Conservation (phyloP, 805 yeast genomes). For the Candida multigemmis region DNA sequence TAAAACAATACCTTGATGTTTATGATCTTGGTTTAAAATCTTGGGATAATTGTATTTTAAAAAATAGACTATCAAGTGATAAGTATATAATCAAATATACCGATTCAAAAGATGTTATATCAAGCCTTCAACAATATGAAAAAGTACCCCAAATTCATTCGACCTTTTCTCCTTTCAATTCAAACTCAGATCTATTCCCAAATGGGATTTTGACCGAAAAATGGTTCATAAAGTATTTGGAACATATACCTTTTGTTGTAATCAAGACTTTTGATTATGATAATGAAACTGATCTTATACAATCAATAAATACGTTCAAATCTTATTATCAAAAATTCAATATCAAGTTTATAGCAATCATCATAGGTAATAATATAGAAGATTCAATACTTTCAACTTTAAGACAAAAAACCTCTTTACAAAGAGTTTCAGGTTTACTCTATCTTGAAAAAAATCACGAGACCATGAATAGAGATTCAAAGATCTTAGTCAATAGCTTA, state of each 20-base stretch:
- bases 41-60: constrained; percentile 33
- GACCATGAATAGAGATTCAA: constrained; percentile 17
- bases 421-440: constrained; percentile 20
- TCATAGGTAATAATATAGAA: constrained; percentile 10
- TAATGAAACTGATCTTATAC: constrained; percentile 8
- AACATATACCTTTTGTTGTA: constrained; percentile 22
- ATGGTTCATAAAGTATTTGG: constrained; percentile 28
- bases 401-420: constrained; percentile 18
- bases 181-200: constrained; percentile 17
- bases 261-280: constrained; percentile 8
- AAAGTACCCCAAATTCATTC: constrained; percentile 13
- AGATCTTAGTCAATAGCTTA: constrained; percentile 19
- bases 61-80: constrained; percentile 22
- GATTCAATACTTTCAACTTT: constrained; percentile 14
- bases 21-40: no score
- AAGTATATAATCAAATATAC: constrained; percentile 17
- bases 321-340: constrained; percentile 4
- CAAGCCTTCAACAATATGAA: background rate
- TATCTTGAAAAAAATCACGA: constrained; percentile 8
- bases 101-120: constrained; percentile 3
- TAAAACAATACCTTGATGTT: no score
- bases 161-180: constrained; percentile 27
- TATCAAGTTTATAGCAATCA: constrained; percentile 14
- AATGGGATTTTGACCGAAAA: constrained; percentile 18
- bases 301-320: constrained; percentile 8